These are phyloP conservation scores for Oxytropis ochrocephala DNA, from an alignment of 306 rosid species.

Conservation along the genomic window DNA sequence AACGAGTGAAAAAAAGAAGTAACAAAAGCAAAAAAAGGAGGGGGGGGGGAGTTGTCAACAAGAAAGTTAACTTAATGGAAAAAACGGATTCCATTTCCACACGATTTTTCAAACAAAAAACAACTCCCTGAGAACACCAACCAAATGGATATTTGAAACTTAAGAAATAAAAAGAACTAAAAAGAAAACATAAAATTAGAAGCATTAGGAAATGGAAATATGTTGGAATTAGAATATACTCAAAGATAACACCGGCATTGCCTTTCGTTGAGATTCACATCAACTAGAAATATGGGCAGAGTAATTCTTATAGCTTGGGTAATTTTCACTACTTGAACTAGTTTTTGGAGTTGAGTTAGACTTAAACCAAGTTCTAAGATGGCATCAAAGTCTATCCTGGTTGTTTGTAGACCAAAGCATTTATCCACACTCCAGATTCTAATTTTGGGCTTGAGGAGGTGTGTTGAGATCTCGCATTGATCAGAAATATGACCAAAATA, in stretches of 20 bases:
- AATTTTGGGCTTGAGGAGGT: not conserved
- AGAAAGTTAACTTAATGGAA: not conserved
- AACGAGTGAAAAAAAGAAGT: not conserved
- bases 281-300: not conserved
- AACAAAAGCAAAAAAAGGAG: not conserved
- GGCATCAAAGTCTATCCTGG: not conserved
- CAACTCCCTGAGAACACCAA: not conserved
- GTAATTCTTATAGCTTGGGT: not conserved
- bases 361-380: not conserved
- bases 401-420: not conserved
- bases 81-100: not conserved
- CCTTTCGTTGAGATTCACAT: not conserved
- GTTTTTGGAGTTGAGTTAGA: not conserved
- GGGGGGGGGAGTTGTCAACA: not conserved
- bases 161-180: not conserved
- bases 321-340: not conserved
- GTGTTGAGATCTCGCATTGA: not conserved
- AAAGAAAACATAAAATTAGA: not conserved
- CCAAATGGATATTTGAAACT: not conserved
- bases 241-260: not conserved
- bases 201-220: not conserved
- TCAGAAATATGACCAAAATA: not conserved
- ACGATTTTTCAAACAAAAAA: not conserved
- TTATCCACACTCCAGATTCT: not conserved
- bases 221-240: not conserved